Evolutionary conservation across 345 rosid genomes (phyloP).

Genomic region (Orychophragmus violaceus): DNA sequence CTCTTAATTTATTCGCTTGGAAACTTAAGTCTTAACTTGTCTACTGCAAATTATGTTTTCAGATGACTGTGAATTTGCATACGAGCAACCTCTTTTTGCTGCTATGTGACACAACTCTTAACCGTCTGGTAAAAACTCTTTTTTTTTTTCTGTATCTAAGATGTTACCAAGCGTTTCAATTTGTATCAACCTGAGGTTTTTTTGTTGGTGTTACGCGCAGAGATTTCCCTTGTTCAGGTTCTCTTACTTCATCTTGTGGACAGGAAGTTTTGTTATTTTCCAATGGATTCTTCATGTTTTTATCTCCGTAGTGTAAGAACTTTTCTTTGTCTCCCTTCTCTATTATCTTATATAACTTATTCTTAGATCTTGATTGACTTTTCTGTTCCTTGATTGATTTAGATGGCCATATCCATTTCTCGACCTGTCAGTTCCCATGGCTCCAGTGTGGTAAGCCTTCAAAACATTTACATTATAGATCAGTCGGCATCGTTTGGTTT

Average conservation of each 20-base stretch:
- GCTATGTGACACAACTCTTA: slow-evolving; percentile 51
- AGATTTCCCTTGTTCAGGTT: slow-evolving; percentile 61
- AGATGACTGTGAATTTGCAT: slow-evolving; percentile 68
- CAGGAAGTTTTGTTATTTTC: slow-evolving; percentile 48
- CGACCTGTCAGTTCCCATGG: slow-evolving; percentile 44
- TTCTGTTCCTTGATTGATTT: not conserved
- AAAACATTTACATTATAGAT: not conserved
- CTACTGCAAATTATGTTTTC: slow-evolving; percentile 12
- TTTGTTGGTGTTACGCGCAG: slow-evolving; percentile 35
- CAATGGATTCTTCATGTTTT: slow-evolving; percentile 58
- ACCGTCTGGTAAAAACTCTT: slow-evolving; percentile 43
- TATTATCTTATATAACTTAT: not conserved
- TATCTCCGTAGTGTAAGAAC: slow-evolving; percentile 36
- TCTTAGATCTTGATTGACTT: slow-evolving; percentile 1
- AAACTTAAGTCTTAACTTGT: not conserved
- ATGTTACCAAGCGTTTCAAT: not conserved
- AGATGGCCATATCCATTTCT: slow-evolving; percentile 87
- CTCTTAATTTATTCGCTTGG: not conserved
- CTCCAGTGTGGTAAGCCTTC: slow-evolving; percentile 53
- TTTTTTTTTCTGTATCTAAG: not conserved
- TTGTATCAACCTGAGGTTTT: not conserved
- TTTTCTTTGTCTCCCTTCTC: not conserved
- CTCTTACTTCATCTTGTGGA: slow-evolving; percentile 60
- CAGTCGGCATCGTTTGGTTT: not conserved
- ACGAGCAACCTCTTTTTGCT: slow-evolving; percentile 50